Conservation (phyloP, 345 rosid genomes). For the Acer saccharum region DNA sequence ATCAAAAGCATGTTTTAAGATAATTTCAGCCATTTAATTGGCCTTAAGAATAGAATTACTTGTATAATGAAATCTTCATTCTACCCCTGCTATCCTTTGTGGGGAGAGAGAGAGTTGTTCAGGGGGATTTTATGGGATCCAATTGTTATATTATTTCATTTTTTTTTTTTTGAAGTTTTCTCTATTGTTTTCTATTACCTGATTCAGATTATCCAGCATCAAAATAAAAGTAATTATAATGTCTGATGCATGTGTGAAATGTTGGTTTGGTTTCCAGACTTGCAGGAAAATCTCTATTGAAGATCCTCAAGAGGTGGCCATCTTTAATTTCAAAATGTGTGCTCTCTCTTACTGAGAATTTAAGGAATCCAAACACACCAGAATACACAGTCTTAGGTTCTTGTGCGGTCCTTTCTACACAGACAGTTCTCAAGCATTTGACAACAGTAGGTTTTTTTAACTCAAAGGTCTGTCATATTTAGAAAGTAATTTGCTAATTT, state of each 20-base stretch:
- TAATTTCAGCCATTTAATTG: not conserved
- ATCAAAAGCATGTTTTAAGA: slow-evolving; percentile 2
- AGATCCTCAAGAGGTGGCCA: slow-evolving; percentile 97
- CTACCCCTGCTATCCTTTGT: not conserved
- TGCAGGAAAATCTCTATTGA: slow-evolving; percentile 91
- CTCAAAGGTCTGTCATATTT: slow-evolving; percentile 22
- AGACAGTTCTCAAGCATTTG: slow-evolving; percentile 93
- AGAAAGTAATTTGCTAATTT: slow-evolving; percentile 32
- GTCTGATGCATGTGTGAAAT: slow-evolving; percentile 17
- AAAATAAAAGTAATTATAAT: not conserved
- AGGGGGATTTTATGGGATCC: not conserved
- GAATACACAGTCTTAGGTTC: slow-evolving; percentile 91
- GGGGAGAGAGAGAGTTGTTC: slow-evolving; percentile 1
- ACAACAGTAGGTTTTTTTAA: slow-evolving; percentile 56
- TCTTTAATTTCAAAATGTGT: slow-evolving; percentile 85
- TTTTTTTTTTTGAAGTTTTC: not conserved
- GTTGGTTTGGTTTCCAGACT: slow-evolving; percentile 58
- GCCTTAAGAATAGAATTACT: not conserved
- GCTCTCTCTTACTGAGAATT: slow-evolving; percentile 63
- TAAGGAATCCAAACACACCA: slow-evolving; percentile 60
- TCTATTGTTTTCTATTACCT: not conserved
- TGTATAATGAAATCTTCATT: not conserved
- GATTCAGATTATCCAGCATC: slow-evolving; percentile 1
- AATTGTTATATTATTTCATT: not conserved
- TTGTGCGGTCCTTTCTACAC: slow-evolving; percentile 88